These are phyloP conservation scores for Seminavis robusta DNA, from an alignment of 108 stramenopile species.

Conservation along the genomic window DNA sequence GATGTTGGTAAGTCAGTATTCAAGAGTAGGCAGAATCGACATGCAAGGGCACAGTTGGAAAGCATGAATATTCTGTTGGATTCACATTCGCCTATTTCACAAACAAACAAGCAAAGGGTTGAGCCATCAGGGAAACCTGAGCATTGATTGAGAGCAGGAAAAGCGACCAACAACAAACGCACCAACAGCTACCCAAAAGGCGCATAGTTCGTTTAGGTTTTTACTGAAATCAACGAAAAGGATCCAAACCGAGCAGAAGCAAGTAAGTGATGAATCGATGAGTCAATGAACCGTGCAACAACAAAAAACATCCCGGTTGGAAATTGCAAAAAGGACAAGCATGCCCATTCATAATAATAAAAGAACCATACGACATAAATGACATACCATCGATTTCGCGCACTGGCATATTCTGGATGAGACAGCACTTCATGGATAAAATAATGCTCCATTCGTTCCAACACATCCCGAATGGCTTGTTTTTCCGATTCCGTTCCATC, in stretches of 20 bases:
- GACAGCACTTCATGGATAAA: slow-evolving; percentile 60
- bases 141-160: not conserved
- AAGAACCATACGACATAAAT: not conserved
- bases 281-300: not conserved
- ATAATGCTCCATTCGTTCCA: slow-evolving; percentile 57
- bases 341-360: not conserved
- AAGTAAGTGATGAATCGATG: slow-evolving; percentile 1
- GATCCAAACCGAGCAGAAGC: not conserved
- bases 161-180: not conserved
- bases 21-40: slow-evolving; percentile 70
- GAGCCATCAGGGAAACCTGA: not conserved
- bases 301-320: not conserved
- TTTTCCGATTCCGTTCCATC: slow-evolving; percentile 64
- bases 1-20: no score
- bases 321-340: not conserved
- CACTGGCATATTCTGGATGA: slow-evolving; percentile 59
- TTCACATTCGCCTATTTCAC: slow-evolving; percentile 73
- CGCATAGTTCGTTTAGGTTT: slow-evolving; percentile 39
- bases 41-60: slow-evolving; percentile 71
- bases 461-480: slow-evolving; percentile 35
- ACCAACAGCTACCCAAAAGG: slow-evolving; percentile 71
- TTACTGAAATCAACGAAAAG: not conserved
- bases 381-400: slow-evolving; percentile 54
- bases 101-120: not conserved
- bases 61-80: slow-evolving; percentile 72